Evolutionary conservation across 2,329 filamentous ascomycete species (phyloP).

Genomic region (Capronia epimyces): DNA sequence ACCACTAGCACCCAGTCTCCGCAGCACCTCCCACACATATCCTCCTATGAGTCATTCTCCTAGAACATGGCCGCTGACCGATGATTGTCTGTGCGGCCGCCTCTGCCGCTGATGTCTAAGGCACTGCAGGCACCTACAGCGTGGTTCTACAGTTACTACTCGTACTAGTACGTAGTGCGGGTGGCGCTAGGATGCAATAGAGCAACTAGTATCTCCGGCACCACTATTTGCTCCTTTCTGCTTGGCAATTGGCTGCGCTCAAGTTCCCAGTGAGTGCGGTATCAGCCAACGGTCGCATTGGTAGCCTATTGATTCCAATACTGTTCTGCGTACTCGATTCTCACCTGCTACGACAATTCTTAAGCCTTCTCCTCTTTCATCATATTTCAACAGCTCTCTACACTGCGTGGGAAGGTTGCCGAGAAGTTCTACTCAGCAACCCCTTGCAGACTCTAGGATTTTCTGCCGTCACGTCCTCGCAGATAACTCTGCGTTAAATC

Average conservation of each 20-base stretch:
- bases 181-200: background rate
- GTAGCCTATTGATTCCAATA: background rate
- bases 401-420: too few species aligned
- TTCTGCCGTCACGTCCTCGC: background rate
- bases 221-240: background rate
- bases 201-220: background rate
- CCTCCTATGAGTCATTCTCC: too few species aligned
- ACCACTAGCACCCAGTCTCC: too few species aligned
- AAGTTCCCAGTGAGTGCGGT: background rate
- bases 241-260: background rate
- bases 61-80: too few species aligned
- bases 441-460: too few species aligned
- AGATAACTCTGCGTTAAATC: conserved; percentile 16
- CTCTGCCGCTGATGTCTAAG: too few species aligned
- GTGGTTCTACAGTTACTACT: too few species aligned
- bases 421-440: too few species aligned
- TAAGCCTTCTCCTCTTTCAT: background rate
- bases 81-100: too few species aligned
- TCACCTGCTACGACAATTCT: background rate
- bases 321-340: background rate
- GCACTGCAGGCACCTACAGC: too few species aligned
- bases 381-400: background rate
- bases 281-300: background rate
- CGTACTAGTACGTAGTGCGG: too few species aligned
- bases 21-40: too few species aligned